Conservation (phyloP, 768 basidiomycete species). For the Mycena rosella region DNA sequence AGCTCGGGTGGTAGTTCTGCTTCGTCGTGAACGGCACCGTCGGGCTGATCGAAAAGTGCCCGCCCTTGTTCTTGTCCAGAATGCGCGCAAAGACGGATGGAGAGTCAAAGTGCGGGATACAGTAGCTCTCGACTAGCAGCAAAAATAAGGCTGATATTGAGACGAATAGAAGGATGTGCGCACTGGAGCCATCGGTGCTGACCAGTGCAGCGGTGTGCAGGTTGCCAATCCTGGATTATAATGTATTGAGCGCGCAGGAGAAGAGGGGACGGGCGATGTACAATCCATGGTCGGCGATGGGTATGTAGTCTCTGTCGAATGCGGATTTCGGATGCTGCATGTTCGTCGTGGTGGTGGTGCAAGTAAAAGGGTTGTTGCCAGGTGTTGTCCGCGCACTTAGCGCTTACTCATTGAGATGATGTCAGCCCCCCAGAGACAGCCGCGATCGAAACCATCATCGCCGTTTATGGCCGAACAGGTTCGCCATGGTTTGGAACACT, state of each 20-base stretch:
- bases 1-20: slow-evolving; percentile 86
- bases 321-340: slow-evolving; percentile 60
- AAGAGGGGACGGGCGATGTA: slow-evolving; percentile 49
- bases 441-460: no score
- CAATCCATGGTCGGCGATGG: slow-evolving; percentile 87
- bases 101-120: slow-evolving; percentile 93
- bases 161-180: neutral
- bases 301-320: slow-evolving; percentile 72
- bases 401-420: no score
- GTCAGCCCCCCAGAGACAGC: no score
- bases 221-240: slow-evolving; percentile 76
- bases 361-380: neutral
- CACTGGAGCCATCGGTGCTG: slow-evolving; percentile 87
- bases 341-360: slow-evolving; percentile 59
- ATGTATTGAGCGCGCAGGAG: neutral
- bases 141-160: neutral
- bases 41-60: slow-evolving; percentile 92
- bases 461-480: no score
- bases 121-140: slow-evolving; percentile 89
- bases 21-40: slow-evolving; percentile 77
- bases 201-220: slow-evolving; percentile 86
- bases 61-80: slow-evolving; percentile 91
- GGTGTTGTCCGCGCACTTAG: neutral
- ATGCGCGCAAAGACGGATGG: slow-evolving; percentile 93
- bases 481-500: no score